Conservation (phyloP, 2,329 filamentous ascomycete species). For the Ophiostoma triangulosporum region DNA sequence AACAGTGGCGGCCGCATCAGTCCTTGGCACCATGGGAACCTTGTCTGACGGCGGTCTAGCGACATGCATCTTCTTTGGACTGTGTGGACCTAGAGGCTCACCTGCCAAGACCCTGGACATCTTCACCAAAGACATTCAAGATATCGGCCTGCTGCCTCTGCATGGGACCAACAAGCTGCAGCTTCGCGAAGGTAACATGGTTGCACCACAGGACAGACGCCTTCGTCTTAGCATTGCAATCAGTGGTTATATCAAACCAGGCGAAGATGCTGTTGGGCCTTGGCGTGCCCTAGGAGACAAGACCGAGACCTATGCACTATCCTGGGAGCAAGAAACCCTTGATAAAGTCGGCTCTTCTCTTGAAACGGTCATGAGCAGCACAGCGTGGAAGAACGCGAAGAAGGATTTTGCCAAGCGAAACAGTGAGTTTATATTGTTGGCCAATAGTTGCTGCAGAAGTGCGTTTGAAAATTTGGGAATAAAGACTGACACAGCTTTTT, state of each 20-base stretch:
- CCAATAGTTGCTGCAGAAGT: neutral
- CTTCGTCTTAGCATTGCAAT: slow-evolving; percentile 74
- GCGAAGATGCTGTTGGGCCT: slow-evolving; percentile 57
- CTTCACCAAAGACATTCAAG: slow-evolving; percentile 75
- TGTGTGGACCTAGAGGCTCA: slow-evolving; percentile 67
- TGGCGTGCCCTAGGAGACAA: slow-evolving; percentile 65
- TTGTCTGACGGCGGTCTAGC: slow-evolving; percentile 67
- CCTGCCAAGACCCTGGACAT: slow-evolving; percentile 75
- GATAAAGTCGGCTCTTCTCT: slow-evolving; percentile 67
- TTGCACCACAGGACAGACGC: slow-evolving; percentile 46
- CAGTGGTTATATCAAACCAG: slow-evolving; percentile 64
- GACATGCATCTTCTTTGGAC: slow-evolving; percentile 77
- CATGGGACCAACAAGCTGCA: slow-evolving; percentile 33
- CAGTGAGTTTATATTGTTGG: slow-evolving; percentile 26
- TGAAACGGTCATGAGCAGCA: slow-evolving; percentile 61
- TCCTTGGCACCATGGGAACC: slow-evolving; percentile 67
- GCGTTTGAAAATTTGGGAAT: neutral
- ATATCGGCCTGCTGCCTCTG: slow-evolving; percentile 75
- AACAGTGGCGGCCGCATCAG: slow-evolving; percentile 57
- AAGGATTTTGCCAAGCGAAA: slow-evolving; percentile 32
- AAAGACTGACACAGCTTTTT: neutral
- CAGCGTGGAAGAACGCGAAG: slow-evolving; percentile 63
- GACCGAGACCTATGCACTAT: slow-evolving; percentile 67
- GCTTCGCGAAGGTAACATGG: slow-evolving; percentile 34
- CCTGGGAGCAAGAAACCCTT: slow-evolving; percentile 70